Evolutionary conservation across 2,329 filamentous ascomycete genomes (phyloP).

Genomic region (Microsporum ferrugineum): DNA sequence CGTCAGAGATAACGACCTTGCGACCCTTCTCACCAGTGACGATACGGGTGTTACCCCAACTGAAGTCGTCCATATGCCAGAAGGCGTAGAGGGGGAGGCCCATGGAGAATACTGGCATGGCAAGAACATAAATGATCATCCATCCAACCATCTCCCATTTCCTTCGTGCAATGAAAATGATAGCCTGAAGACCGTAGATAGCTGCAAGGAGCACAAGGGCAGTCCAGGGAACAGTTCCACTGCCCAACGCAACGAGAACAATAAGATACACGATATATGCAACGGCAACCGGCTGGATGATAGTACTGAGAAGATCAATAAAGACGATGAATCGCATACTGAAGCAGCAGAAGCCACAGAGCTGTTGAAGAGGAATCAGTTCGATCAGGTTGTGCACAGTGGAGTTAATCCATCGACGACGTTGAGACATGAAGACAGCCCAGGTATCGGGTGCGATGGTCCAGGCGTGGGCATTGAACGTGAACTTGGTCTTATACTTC

Average conservation of each 20-base stretch:
- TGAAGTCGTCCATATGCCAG: constrained; percentile 99
- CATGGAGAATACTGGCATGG: constrained; percentile 84
- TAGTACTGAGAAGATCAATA: constrained; percentile 78
- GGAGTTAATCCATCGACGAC: constrained; percentile 99
- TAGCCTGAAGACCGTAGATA: constrained; percentile 93
- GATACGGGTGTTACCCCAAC: constrained; percentile 97
- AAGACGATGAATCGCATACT: constrained; percentile 98
- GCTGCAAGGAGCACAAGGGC: constrained; percentile 83
- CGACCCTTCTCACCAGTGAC: constrained; percentile 88
- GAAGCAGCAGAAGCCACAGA: constrained; percentile 99
- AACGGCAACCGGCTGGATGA: constrained; percentile 83
- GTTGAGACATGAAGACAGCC: constrained; percentile 90
- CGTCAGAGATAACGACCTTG: constrained; percentile 86
- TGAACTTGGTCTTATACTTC: constrained; percentile 97
- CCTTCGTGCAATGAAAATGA: constrained; percentile 90
- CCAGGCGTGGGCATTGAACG: constrained; percentile 84
- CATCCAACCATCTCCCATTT: constrained; percentile 99
- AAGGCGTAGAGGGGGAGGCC: constrained; percentile 86
- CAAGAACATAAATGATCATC: constrained; percentile 93
- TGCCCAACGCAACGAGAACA: constrained; percentile 53
- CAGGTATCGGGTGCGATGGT: constrained; percentile 93
- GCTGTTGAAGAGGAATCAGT: constrained; percentile 80
- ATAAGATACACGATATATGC: constrained; percentile 86
- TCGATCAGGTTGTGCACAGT: constrained; percentile 97
- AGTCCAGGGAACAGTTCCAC: constrained; percentile 61